These are phyloP conservation scores for Cutaneotrichosporon sp. DNA, from an alignment of 1,284 basidiomycete species.

Conservation along the genomic window DNA sequence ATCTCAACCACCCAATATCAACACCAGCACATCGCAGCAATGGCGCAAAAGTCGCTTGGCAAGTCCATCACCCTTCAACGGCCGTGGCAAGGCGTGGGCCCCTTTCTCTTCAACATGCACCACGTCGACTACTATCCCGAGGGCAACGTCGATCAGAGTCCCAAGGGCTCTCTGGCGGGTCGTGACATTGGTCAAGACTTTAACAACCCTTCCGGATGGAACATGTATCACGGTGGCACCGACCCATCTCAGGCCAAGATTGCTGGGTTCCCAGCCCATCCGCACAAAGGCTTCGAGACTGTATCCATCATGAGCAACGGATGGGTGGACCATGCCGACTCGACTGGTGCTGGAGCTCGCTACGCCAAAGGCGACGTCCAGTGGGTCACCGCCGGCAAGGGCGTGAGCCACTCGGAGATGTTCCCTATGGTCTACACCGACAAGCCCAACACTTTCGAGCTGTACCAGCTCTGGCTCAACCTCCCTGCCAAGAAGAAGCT, in stretches of 20 bases:
- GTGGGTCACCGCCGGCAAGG: constrained; percentile 82
- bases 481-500: constrained; percentile 13
- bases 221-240: constrained; percentile 12
- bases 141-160: constrained; percentile 6
- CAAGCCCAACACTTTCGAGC: constrained; percentile 7
- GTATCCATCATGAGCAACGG: constrained; percentile 11
- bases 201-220: constrained; percentile 12
- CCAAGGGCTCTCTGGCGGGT: constrained; percentile 7
- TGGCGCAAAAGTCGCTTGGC: constrained; percentile 1
- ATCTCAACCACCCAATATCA: neutral
- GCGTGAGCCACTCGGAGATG: constrained; percentile 75
- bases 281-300: constrained; percentile 17
- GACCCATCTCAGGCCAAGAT: neutral
- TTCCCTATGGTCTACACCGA: constrained; percentile 12
- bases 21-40: neutral
- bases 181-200: constrained; percentile 15
- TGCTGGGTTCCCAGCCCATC: constrained; percentile 14
- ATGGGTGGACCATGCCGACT: constrained; percentile 18
- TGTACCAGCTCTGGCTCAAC: constrained; percentile 21
- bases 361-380: constrained; percentile 69
- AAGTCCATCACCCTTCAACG: constrained; percentile 2
- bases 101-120: constrained; percentile 7
- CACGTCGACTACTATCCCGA: constrained; percentile 15
- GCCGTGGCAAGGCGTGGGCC: constrained; percentile 14
- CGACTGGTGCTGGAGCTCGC: constrained; percentile 14